These are phyloP conservation scores for Corylus heterophylla DNA, from an alignment of 306 rosid genomes.

Conservation along the genomic window DNA sequence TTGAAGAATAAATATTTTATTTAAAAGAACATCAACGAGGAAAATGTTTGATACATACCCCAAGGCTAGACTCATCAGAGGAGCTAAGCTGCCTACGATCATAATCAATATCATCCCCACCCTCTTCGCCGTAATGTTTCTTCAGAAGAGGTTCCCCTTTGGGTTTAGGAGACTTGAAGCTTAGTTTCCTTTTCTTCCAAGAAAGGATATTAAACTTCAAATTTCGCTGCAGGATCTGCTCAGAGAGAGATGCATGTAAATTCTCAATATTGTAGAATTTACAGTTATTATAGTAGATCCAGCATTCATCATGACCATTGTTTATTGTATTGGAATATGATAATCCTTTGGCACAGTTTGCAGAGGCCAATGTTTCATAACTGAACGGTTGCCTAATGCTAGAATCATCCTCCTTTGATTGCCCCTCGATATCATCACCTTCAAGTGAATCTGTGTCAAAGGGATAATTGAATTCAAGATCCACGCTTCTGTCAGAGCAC, in stretches of 20 bases:
- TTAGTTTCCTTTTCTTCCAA: conserved; percentile 98
- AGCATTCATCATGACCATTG: conserved; percentile 63
- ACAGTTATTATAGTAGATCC: conserved; percentile 82
- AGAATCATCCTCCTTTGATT: conserved; percentile 78
- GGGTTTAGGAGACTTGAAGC: conserved; percentile 91
- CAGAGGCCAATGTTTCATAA: conserved; percentile 83
- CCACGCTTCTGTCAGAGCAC: conserved; percentile 81
- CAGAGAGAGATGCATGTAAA: conserved; percentile 48
- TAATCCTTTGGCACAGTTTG: conserved; percentile 79
- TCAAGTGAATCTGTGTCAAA: conserved; percentile 86
- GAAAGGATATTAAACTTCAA: conserved; percentile 82
- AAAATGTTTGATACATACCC: conserved; percentile 50
- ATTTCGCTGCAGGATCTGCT: conserved; percentile 51
- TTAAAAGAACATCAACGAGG: background rate
- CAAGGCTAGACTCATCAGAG: conserved; percentile 68
- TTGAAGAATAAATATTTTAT: conserved; percentile 1
- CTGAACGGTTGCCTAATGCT: conserved; percentile 86
- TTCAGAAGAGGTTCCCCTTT: conserved; percentile 96
- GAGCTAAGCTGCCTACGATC: conserved; percentile 95
- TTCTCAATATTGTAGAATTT: conserved; percentile 64
- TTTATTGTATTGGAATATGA: conserved; percentile 52
- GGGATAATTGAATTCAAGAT: conserved; percentile 86
- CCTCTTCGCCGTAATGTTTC: conserved; percentile 92
- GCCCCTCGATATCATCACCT: conserved; percentile 62
- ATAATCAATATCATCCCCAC: conserved; percentile 99